phyloP scores from a whole-genome alignment of 192 early-diverging fungal genomes.

The Backusella luteola region DNA sequence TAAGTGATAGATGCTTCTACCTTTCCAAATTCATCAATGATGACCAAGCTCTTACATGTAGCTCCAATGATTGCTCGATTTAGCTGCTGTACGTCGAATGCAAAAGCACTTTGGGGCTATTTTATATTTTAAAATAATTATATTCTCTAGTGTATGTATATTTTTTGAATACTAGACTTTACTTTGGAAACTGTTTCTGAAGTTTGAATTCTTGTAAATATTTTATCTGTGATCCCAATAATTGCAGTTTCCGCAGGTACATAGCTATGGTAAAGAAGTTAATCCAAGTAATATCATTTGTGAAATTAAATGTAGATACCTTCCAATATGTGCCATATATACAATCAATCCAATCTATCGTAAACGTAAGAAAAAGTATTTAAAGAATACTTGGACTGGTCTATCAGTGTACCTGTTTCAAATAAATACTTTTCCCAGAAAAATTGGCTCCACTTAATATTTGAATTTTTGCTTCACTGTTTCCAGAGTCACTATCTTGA shows the following conservation, averaged over 20 bases:
- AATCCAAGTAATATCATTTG: neutral
- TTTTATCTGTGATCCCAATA: constrained; percentile 77
- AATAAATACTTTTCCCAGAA: constrained; percentile 77
- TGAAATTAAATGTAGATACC: constrained; percentile 15
- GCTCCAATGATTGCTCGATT: constrained; percentile 46
- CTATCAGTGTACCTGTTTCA: constrained; percentile 54
- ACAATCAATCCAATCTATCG: constrained; percentile 72
- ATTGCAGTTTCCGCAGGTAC: constrained; percentile 72
- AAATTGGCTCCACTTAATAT: constrained; percentile 82
- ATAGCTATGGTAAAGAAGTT: constrained; percentile 47
- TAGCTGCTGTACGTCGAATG: constrained; percentile 71
- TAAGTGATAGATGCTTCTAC: constrained; percentile 15
- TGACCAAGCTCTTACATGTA: constrained; percentile 54
- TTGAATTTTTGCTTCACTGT: constrained; percentile 42
- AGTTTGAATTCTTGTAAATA: constrained; percentile 74
- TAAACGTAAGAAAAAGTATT: neutral
- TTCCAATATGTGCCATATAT: constrained; percentile 89
- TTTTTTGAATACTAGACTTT: neutral
- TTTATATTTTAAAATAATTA: neutral
- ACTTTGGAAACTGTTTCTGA: constrained; percentile 65
- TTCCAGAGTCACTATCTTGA: neutral
- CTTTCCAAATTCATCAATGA: constrained; percentile 89
- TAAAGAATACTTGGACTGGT: neutral
- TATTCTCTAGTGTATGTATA: neutral
- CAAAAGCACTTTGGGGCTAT: constrained; percentile 69